Percentiles rank a stretch among this genome's conserved stretches.
Conservation (phyloP, 2,329 filamentous ascomycete genomes). For the Hymenoscyphus fraxineus region DNA sequence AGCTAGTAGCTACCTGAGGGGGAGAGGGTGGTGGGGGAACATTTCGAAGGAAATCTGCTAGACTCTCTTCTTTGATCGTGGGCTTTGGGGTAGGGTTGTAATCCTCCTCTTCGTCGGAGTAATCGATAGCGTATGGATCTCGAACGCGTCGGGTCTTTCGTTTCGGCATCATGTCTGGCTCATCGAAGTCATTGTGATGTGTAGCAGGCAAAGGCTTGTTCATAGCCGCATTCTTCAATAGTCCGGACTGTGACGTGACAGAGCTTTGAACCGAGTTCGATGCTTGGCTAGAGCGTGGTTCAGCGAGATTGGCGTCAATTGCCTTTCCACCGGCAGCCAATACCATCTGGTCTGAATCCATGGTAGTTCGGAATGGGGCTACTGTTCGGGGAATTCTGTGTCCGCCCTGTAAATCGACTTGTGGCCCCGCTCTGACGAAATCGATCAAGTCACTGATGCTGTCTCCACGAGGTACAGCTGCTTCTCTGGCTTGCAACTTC, state of each 20-base stretch:
- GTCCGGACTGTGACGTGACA: conserved; percentile 68
- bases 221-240: conserved; percentile 45
- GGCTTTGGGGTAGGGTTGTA: conserved; percentile 23
- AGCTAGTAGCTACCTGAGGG: conserved; percentile 16
- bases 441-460: conserved; percentile 87
- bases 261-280: conserved; percentile 41
- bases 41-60: conserved; percentile 71
- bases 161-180: conserved; percentile 52
- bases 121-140: conserved; percentile 92
- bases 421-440: conserved; percentile 83
- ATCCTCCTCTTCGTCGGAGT: conserved; percentile 47
- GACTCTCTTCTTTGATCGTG: conserved; percentile 53
- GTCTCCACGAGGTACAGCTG: conserved; percentile 56
- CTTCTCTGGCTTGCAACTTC: conserved; percentile 68
- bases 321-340: conserved; percentile 52
- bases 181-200: conserved; percentile 26
- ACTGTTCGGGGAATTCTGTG: conserved; percentile 78
- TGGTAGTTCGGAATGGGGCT: conserved; percentile 78
- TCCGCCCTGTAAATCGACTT: conserved; percentile 49
- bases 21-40: conserved; percentile 61
- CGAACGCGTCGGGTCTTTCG: conserved; percentile 74
- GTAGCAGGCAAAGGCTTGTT: conserved; percentile 33
- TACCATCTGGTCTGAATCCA: conserved; percentile 77
- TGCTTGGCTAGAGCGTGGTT: conserved; percentile 47
- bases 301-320: conserved; percentile 54